phyloP scores from a whole-genome alignment of 2,329 filamentous ascomycete genomes.

The Thielaviopsis euricoi region DNA sequence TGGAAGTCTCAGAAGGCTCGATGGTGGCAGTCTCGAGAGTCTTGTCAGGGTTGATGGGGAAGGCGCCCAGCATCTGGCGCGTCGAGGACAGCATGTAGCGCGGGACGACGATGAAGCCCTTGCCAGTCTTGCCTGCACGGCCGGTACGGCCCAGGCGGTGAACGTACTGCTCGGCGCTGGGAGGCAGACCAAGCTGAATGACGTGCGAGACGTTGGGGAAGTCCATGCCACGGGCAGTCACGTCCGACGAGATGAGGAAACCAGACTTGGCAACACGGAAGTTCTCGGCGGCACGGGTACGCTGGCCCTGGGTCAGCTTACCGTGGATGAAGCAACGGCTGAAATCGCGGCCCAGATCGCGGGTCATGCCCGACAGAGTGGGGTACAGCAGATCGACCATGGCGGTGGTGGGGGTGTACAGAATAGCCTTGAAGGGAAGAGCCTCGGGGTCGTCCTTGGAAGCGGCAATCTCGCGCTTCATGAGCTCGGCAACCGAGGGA shows the following conservation, averaged over 20 bases:
- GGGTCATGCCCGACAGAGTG: slow-evolving; percentile 34
- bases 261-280: slow-evolving; percentile 52
- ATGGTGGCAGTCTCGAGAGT: slow-evolving; percentile 30
- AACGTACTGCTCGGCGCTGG: slow-evolving; percentile 54
- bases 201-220: slow-evolving; percentile 69
- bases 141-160: slow-evolving; percentile 64
- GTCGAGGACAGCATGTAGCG: slow-evolving; percentile 33
- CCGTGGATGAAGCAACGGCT: slow-evolving; percentile 54
- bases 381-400: slow-evolving; percentile 34
- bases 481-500: slow-evolving; percentile 62
- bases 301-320: slow-evolving; percentile 50
- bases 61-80: slow-evolving; percentile 33
- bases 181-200: slow-evolving; percentile 52
- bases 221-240: slow-evolving; percentile 70
- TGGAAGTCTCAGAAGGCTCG: slow-evolving; percentile 5
- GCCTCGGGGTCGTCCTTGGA: slow-evolving; percentile 21
- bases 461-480: slow-evolving; percentile 39
- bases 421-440: slow-evolving; percentile 81
- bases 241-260: slow-evolving; percentile 62
- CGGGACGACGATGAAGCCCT: slow-evolving; percentile 52
- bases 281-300: slow-evolving; percentile 51
- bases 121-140: slow-evolving; percentile 55
- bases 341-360: slow-evolving; percentile 27
- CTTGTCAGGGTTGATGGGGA: slow-evolving; percentile 42
- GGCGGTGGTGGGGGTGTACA: slow-evolving; percentile 72